phyloP scores from a whole-genome alignment of 2,329 filamentous ascomycete genomes.

The Ophiocordyceps camponoti-saundersi region DNA sequence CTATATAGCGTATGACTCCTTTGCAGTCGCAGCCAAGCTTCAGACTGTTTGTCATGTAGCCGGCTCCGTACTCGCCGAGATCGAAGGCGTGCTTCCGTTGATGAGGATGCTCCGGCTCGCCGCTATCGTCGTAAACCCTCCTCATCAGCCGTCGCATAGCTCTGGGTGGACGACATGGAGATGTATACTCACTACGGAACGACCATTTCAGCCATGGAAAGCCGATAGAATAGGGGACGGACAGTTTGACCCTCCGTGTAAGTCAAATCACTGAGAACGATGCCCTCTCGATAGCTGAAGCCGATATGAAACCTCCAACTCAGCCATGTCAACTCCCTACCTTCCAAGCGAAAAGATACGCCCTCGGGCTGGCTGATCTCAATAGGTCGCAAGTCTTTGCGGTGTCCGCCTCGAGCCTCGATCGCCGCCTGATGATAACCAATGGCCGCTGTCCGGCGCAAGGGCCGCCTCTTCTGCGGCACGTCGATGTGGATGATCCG shows the following conservation, averaged over 20 bases:
- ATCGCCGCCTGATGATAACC: constrained; percentile 35
- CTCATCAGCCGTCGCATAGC: neutral
- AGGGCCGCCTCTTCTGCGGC: constrained; percentile 29
- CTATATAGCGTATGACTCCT: constrained; percentile 33
- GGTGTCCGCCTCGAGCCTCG: constrained; percentile 26
- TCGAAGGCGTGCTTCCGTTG: constrained; percentile 54
- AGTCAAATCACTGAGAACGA: constrained; percentile 50
- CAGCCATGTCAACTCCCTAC: constrained; percentile 37
- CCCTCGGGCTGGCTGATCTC: constrained; percentile 22
- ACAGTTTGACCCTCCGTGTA: constrained; percentile 33
- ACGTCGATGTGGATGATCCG: constrained; percentile 27
- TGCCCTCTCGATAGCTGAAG: constrained; percentile 55
- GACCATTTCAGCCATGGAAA: constrained; percentile 55
- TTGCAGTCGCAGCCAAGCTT: constrained; percentile 45
- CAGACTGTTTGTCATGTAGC: constrained; percentile 49
- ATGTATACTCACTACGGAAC: constrained; percentile 37
- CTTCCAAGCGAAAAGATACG: constrained; percentile 26
- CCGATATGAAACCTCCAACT: constrained; percentile 56
- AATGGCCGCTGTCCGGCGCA: constrained; percentile 25
- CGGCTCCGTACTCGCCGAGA: constrained; percentile 49
- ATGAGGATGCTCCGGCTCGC: constrained; percentile 43
- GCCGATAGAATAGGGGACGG: constrained; percentile 48
- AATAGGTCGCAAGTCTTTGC: constrained; percentile 19
- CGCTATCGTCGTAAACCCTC: too few relatives aligned
- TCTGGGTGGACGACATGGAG: neutral